Evolutionary conservation across 805 yeast species (phyloP), one percentile per base, ranked within the genome.

Genomic region (Grigorovia humatica): DNA sequence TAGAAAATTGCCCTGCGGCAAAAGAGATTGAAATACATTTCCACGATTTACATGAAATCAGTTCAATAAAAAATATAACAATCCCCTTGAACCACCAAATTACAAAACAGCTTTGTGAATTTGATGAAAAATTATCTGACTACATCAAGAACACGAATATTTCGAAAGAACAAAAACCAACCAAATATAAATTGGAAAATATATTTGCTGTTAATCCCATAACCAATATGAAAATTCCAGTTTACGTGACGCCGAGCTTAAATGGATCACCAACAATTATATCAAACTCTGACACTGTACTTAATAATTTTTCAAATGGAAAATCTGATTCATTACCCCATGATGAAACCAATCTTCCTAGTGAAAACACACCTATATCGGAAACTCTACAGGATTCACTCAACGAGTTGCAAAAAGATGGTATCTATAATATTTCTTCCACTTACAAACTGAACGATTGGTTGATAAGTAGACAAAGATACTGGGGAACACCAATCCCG

Each of bases 401-500:
- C 0, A 57, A 69, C 0, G 63, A 69, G 12, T 68, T 89, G n/a
- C 66, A 62, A 17, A 48, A 57, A 0, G 48, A 54, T 0, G 67
- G 68, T 0, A 43, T 66, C 1, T 96, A 91, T 0, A 57, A 67
- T 1, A 52, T 58, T 2, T 71, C 77, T 4, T 74, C 76, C 0
- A 82, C 82, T 56, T 83, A 75, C 60, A 78, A 82, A 57, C 70
- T 93, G 30, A 76, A 97, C 58, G 99, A 93, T 64, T 93, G 99
- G 99, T 75, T 93, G 29, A 85, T 93, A 47, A 84, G 95, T 61
- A 79, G 99, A 63, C 99, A 93, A 67, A 72, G 99, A 54, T 91
- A 85, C 67, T 93, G 99, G 99, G 99, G 99, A 27, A 93, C 97
- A 0, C 99, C 99, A 2, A 93, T 93, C 51, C 99, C 99, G 5